Evolutionary conservation across 2,329 filamentous ascomycete genomes (phyloP).

Genomic region (Trichoderma guizhouense): DNA sequence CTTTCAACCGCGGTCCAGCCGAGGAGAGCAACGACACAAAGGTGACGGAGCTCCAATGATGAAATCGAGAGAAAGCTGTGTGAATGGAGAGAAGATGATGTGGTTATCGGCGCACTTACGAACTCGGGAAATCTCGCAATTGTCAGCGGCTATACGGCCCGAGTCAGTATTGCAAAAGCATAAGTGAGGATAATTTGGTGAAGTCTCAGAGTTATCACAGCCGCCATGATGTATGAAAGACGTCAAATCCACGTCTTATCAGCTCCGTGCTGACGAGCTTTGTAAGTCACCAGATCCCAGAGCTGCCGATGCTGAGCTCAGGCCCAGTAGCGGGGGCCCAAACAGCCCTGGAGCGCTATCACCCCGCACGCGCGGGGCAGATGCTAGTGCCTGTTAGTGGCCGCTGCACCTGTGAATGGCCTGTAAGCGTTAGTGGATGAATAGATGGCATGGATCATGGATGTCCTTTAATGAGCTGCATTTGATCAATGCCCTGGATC

Average conservation of each 20-base stretch:
- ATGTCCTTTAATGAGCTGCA: not conserved
- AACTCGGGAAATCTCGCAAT: not conserved
- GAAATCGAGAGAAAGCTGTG: not conserved
- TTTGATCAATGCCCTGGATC: not conserved
- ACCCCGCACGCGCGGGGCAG: constrained; percentile 5
- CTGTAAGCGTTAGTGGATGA: not conserved
- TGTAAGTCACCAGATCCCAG: not conserved
- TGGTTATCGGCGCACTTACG: not conserved
- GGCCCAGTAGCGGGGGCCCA: not conserved
- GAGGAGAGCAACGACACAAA: not conserved
- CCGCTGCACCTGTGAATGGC: not conserved
- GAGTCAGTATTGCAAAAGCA: not conserved
- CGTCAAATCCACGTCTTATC: not conserved
- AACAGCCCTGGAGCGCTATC: not conserved
- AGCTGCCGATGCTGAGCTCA: not conserved
- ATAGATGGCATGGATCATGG: not conserved
- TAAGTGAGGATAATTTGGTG: not conserved
- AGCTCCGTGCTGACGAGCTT: not conserved
- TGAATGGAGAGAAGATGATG: not conserved
- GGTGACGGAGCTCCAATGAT: not conserved
- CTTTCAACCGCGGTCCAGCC: not conserved
- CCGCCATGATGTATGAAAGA: constrained; percentile 13
- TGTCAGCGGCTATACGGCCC: not conserved
- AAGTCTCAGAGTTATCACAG: not conserved
- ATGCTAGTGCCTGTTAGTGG: not conserved